Conservation (phyloP, 139 green algal genomes). For the Dunaliella primolecta region DNA sequence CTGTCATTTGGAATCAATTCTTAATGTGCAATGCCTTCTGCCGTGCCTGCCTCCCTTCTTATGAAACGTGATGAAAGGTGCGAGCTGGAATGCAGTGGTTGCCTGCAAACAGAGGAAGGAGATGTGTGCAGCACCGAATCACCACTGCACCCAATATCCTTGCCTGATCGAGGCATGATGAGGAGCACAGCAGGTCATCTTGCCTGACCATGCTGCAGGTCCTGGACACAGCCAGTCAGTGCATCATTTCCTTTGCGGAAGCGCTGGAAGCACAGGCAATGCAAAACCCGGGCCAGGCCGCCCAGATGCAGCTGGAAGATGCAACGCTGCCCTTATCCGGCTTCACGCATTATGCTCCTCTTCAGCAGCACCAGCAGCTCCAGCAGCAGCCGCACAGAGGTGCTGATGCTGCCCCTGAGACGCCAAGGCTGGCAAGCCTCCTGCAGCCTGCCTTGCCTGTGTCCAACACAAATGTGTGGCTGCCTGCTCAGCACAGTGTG, state of each 20-base stretch:
- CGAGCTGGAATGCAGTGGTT: too few relatives aligned
- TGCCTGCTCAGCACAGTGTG: too few relatives aligned
- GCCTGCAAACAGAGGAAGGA: background rate
- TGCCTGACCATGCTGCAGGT: background rate
- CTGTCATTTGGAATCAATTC: too few relatives aligned
- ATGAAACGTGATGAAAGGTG: too few relatives aligned
- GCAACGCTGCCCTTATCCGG: conserved; percentile 18
- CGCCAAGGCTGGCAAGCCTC: too few relatives aligned
- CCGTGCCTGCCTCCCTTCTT: too few relatives aligned
- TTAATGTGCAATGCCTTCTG: too few relatives aligned
- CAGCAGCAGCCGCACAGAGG: too few relatives aligned
- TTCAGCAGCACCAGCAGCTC: background rate
- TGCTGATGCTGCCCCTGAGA: too few relatives aligned
- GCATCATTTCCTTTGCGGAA: background rate
- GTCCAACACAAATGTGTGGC: too few relatives aligned
- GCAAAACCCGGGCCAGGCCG: background rate
- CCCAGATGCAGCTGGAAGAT: background rate
- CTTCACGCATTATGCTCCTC: background rate
- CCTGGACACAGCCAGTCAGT: background rate
- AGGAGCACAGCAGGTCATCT: background rate
- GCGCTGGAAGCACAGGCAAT: background rate
- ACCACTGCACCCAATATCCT: background rate
- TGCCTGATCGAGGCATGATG: background rate
- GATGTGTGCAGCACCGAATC: background rate
- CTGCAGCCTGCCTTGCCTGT: too few relatives aligned